phyloP scores from a whole-genome alignment of 2,329 filamentous ascomycete species.

The Trichoderma afroharzianum region DNA sequence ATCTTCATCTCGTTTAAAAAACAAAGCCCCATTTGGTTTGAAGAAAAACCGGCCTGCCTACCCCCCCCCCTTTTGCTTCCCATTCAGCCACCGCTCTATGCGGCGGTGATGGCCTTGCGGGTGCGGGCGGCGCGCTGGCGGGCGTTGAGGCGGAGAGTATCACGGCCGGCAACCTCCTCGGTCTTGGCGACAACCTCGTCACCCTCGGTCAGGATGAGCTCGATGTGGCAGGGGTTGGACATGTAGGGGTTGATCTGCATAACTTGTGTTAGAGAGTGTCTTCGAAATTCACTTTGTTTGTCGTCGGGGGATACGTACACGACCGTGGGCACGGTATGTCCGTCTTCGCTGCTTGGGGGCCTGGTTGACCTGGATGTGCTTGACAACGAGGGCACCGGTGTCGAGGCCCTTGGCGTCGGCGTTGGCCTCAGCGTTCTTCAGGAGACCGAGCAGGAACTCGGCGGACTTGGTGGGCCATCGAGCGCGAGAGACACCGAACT shows the following conservation, averaged over 20 bases:
- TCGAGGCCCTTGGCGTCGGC: slow-evolving; percentile 96
- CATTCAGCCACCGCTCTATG: slow-evolving; percentile 42
- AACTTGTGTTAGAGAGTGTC: slow-evolving; percentile 26
- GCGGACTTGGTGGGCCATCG: slow-evolving; percentile 99
- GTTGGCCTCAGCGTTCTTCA: slow-evolving; percentile 97
- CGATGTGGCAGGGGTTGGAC: slow-evolving; percentile 99
- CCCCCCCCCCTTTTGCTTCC: neutral
- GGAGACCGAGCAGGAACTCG: slow-evolving; percentile 93
- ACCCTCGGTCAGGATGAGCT: slow-evolving; percentile 97
- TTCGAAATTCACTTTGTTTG: neutral
- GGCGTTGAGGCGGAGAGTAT: slow-evolving; percentile 70
- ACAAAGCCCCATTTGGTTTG: slow-evolving; percentile 2
- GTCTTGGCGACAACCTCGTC: slow-evolving; percentile 95
- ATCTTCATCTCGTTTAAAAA: neutral
- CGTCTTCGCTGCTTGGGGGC: slow-evolving; percentile 98
- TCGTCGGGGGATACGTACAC: slow-evolving; percentile 64
- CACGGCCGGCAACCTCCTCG: slow-evolving; percentile 71
- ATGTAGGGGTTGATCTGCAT: slow-evolving; percentile 98
- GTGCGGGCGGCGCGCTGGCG: slow-evolving; percentile 80
- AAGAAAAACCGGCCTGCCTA: neutral
- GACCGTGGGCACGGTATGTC: slow-evolving; percentile 99
- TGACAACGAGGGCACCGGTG: slow-evolving; percentile 94
- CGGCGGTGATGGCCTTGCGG: slow-evolving; percentile 62
- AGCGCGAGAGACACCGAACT: slow-evolving; percentile 95
- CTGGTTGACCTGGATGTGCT: slow-evolving; percentile 99